Base-by-base conservation (phyloP, 192 early-diverging fungal species). In the Dispira simplex region DNA sequence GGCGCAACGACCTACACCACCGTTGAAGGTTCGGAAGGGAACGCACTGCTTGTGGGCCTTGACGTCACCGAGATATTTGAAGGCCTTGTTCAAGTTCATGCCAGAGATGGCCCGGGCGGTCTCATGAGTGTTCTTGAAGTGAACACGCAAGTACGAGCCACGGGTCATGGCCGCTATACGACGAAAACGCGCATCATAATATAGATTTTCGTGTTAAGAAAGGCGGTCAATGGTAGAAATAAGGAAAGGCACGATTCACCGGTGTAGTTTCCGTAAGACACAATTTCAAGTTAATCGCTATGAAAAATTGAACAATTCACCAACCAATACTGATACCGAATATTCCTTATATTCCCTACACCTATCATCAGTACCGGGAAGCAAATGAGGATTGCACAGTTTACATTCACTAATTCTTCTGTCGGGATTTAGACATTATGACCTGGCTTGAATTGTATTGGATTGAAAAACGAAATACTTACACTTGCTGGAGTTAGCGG, bases 51-150 rank as follows among this genome's bases (percentile, higher is more conserved):
- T 95, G 83, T 93, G 91, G 72, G 88, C 90, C 80, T 88, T 88
- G 69, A 98, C 95, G 78, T 92, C 91, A 65, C 83, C 82, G 65
- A 98, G 85, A 85, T 90, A 98, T 60, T 75, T 70, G 59, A 92
- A 81, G 68, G 95, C 95, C 85, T 96, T 92, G 64, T 77, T 73
- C 67, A 95, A 83, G 82, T 89, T 90, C 81, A 88, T 75, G 72
- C 95, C 95, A 68, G 85, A 82, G 79, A 98, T 87, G 73, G 91
- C 89, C 72, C 79, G 83, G 72, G 93, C 93, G 64, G 90, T 82
- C 80, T 98, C 95, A 69, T 90, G 92, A 53, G 95, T 95, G 87
- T 98, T 98, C 86, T 98, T 95, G 86, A 94, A 96, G 77, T 82
- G 81, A 76, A 87, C 89, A 75, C 90, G 90, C 70, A 97, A 86